Percentiles rank a stretch among this genome's conserved stretches.
These are phyloP conservation scores for Multifurca ochricompacta DNA, from an alignment of 768 basidiomycete species.

Conservation along the genomic window DNA sequence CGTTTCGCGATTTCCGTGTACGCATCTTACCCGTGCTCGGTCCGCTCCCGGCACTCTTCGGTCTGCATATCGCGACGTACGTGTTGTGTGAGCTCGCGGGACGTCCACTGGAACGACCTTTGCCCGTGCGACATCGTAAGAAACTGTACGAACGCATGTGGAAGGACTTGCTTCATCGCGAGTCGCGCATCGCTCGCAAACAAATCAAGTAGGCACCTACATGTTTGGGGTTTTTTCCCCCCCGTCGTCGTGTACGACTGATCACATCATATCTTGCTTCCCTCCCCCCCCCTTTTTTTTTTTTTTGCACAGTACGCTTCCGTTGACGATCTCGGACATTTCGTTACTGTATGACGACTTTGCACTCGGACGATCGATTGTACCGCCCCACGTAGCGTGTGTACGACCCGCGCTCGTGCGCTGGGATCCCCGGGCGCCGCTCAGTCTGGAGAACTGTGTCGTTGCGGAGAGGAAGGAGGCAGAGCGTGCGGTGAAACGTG, in stretches of 20 bases:
- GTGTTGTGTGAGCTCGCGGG: constrained; percentile 80
- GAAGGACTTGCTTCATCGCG: constrained; percentile 67
- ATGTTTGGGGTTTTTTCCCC: not conserved
- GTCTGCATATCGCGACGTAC: constrained; percentile 82
- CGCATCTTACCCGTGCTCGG: constrained; percentile 90
- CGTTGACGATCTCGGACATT: constrained; percentile 79
- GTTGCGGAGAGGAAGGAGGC: constrained; percentile 75
- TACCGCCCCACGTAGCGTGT: constrained; percentile 74
- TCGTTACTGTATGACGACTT: constrained; percentile 84
- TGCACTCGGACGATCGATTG: constrained; percentile 63
- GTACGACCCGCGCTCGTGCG: constrained; percentile 65
- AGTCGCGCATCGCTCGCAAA: constrained; percentile 55
- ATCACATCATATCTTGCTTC: too few species aligned
- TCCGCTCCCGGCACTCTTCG: constrained; percentile 85
- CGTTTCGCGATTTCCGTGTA: constrained; percentile 89
- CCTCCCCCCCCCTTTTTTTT: not conserved
- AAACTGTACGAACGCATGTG: constrained; percentile 79
- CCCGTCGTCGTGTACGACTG: too few species aligned
- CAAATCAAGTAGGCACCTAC: constrained; percentile 44
- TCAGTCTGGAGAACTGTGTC: constrained; percentile 77
- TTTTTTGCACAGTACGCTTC: constrained; percentile 47
- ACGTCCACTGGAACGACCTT: constrained; percentile 73
- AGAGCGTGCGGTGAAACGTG: constrained; percentile 51
- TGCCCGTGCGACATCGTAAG: constrained; percentile 77
- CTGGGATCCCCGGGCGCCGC: constrained; percentile 63